Evolutionary conservation across 371 early-diverging fungal genomes (phyloP).

Genomic region (Apophysomyces trapeziformis): DNA sequence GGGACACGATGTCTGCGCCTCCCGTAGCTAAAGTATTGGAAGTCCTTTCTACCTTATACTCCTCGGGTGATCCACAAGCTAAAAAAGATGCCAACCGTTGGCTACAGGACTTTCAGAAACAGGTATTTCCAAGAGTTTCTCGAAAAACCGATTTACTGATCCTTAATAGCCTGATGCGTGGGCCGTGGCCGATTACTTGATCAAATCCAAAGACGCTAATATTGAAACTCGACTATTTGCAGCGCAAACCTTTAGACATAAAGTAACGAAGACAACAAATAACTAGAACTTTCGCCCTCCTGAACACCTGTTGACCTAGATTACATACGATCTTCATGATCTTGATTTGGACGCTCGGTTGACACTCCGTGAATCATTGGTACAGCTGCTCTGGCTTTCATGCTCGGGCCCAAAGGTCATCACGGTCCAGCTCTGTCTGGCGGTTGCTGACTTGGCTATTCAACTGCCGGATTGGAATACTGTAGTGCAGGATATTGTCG

Average conservation of each 20-base stretch:
- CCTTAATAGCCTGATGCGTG: slow-evolving; percentile 81
- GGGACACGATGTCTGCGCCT: slow-evolving; percentile 24
- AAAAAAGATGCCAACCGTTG: slow-evolving; percentile 77
- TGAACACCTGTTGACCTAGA: slow-evolving; percentile 47
- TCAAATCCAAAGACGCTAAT: slow-evolving; percentile 61
- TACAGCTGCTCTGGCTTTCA: slow-evolving; percentile 60
- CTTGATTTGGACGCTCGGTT: slow-evolving; percentile 67
- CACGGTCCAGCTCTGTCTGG: slow-evolving; percentile 81
- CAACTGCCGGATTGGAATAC: slow-evolving; percentile 84
- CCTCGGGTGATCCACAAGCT: slow-evolving; percentile 34
- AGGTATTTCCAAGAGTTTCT: slow-evolving; percentile 50
- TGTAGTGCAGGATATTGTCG: slow-evolving; percentile 72
- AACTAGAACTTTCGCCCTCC: background rate
- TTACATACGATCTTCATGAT: slow-evolving; percentile 79
- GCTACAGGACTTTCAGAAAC: slow-evolving; percentile 90
- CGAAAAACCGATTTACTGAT: background rate
- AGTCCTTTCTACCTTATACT: slow-evolving; percentile 45
- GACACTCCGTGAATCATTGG: slow-evolving; percentile 82
- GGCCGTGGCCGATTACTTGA: slow-evolving; percentile 77
- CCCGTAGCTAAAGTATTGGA: slow-evolving; percentile 30
- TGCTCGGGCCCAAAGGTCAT: slow-evolving; percentile 64
- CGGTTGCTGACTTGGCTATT: slow-evolving; percentile 86
- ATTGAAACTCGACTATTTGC: slow-evolving; percentile 82
- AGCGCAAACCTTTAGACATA: slow-evolving; percentile 92
- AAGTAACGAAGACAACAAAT: slow-evolving; percentile 55